Base-by-base conservation (phyloP, 1,284 basidiomycete species). In the Singerocomus rubriflavus region DNA sequence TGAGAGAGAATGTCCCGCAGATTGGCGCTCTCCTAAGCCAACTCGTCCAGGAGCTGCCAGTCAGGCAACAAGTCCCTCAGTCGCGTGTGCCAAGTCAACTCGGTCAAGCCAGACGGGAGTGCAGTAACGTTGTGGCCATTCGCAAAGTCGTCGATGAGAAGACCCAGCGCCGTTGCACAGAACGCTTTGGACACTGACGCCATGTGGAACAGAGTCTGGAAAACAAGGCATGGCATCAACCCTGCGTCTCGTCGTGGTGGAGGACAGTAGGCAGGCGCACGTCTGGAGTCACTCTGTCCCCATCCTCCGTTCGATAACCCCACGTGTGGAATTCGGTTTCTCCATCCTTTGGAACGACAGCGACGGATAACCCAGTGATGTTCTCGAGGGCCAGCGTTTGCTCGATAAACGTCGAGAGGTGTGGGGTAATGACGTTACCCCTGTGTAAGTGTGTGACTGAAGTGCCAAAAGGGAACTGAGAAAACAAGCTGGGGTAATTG, bases 121-220 rank as follows among this genome's bases (percentile, higher is more conserved):
- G 60, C 50, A 0, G 73, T 72, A 5, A 63, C 54, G 49, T 77
- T 73, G 17, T 54, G 57, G 5, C 70, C 65, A 5, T 60, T 54
- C 3, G 61, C 62, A 53, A 67, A 73, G 53, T 74, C 68, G 30
- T 73, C 67, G 25, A 74, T 70, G 12, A 76, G 63, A 9, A 76
- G 64, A 0, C 74, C 74, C 3, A 77, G 46, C 2, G 71, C 59
- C 0, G 62, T 63, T 2, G 67, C 62, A n/a, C 74, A 61, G 57
- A 76, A 76, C 1, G 70, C 69, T 50, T 76, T 73, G 17, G 70
- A 73, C 35, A 65, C 63, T 0, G 69, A 71, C 0, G 58, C 73
- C 27, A 74, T 60, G 33, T 59, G 55, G 53, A 74, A 73, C 13
- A 73, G 46, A 0, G 73, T 76, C 73, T 76, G 34, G 0, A 48